Evolutionary conservation across 139 green algal genomes (phyloP), one percentile per base, ranked within the genome.

Genomic region (Chlamydomonas schloesseri): DNA sequence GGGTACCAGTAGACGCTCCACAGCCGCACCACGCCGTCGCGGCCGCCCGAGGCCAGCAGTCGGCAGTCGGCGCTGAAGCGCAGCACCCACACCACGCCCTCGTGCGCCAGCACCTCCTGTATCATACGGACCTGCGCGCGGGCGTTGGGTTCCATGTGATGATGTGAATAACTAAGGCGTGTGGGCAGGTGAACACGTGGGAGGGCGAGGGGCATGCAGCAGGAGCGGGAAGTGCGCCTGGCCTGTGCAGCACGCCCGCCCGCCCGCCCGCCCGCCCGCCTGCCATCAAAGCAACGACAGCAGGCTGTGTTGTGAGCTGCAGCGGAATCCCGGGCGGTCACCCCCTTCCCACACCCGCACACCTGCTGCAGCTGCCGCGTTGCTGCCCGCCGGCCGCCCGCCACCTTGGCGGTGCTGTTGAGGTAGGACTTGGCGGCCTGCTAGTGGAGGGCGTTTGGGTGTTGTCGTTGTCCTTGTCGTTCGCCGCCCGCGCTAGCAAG

Each of bases 31-130:
- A 96, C 75, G 17, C 86, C 86, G 82, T 99, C 97, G 78, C 98
- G 96, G 5, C 97, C 97, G 9, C 91, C 97, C 50, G 90, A 96
- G 1, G 97, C 97, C 64, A 99, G 87, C 88, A 96, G 96, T 8
- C 81, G 88, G 3, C 95, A 94, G 46, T 96, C 93, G 5, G 73
- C 65, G 76, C 69, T 94, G 86, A 99, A 97, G 73, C 93, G 90
- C 71, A 96, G 87, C 18, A 87, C 92, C 96, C 96, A 98, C 33
- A 98, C 83, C 47, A 96, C 94, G 15, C 88, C 88, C 9, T 90
- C 84, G 60, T 92, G 88, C 15, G 53, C 88, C 23, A 69, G 28
- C 55, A 92, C 24, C 55, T 86, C 64, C 83, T 91, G 88, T 1
- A 91, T 58, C 80, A 91, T 71, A 2, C 79, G 53, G 21, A 91